phyloP scores from a whole-genome alignment of 345 rosid species.

The Excoecaria agallocha region DNA sequence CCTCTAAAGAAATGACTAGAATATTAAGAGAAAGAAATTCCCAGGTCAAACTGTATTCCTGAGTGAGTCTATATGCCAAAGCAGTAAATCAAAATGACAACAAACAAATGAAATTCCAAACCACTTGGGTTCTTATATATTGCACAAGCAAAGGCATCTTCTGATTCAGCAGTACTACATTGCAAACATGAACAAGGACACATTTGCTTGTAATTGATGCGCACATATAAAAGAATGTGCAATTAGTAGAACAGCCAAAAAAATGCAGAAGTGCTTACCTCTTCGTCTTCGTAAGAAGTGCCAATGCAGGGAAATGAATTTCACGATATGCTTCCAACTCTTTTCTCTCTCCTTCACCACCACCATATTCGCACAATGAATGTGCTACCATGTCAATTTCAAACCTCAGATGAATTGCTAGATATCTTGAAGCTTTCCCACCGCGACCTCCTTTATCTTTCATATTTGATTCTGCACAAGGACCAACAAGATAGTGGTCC shows the following conservation, averaged over 20 bases:
- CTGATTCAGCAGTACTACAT: background rate
- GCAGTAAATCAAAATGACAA: background rate
- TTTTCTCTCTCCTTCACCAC: slow-evolving; percentile 69
- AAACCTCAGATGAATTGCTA: slow-evolving; percentile 83
- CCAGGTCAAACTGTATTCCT: background rate
- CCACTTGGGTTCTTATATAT: background rate
- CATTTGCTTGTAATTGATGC: background rate
- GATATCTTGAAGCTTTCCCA: slow-evolving; percentile 62
- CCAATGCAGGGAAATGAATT: slow-evolving; percentile 79
- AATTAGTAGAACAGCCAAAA: background rate
- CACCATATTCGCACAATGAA: slow-evolving; percentile 89
- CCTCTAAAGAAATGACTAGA: background rate
- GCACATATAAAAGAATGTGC: too few species aligned
- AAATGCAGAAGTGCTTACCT: slow-evolving; percentile 39
- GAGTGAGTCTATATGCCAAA: background rate
- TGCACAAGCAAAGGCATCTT: background rate
- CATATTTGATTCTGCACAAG: slow-evolving; percentile 47
- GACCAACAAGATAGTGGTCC: slow-evolving; percentile 73
- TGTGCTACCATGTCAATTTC: slow-evolving; percentile 99
- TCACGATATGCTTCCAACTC: slow-evolving; percentile 82
- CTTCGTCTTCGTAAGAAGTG: slow-evolving; percentile 51
- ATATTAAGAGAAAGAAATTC: background rate
- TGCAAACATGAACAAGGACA: background rate
- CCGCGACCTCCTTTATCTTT: slow-evolving; percentile 36
- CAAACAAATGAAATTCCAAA: background rate